Base-by-base conservation (phyloP, 2,329 filamentous ascomycete species). In the Fusarium denticulatum region DNA sequence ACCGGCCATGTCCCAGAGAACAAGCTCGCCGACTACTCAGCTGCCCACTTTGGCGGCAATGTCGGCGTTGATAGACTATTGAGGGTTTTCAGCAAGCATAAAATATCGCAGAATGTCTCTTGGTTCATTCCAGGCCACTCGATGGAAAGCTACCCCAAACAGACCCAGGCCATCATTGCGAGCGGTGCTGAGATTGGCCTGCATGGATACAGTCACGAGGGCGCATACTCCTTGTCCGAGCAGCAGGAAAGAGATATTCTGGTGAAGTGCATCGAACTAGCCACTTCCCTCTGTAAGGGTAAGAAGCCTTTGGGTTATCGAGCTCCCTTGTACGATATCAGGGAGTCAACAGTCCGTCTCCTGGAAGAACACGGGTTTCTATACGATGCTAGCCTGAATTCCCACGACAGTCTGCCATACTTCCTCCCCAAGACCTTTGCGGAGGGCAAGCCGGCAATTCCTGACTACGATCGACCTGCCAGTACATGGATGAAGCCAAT, bases 81-180 rank as follows among this genome's bases (percentile, higher is more conserved):
- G 32, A 61, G 7, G 4, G 24, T 56, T 0, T 61, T 61, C 10
- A 26, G 18, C 12, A 61, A 56, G 1, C 39, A 61, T 1, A 13
- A 16, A 0, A 55, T 61, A 0, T 56, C 59, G 0, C 15, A 56
- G 0, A 0, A 24, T 1, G 15, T 43, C 0, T 56, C 59, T 1
- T 61, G 59, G 59, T 61, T 61, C 22, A 39, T 61, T 2, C 59
- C 59, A 5, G 59, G 59, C 1, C 59, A 61, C 13, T 56, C 47
- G 1, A 56, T 56, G 39, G 59, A 61, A 16, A 61, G 37, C 13
- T 61, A 56, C 1, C 59, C 59, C 7, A 6, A 12, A 3, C 49
- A 61, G 30, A 32, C 59, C 2, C 24, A 28, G 0, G 49, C 47
- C 0, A 61, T 61, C 5, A 5, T 61, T 52, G 30, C 42, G 4